These are phyloP conservation scores for Avicennia marina DNA, from an alignment of 257 asterid species.

Conservation along the genomic window DNA sequence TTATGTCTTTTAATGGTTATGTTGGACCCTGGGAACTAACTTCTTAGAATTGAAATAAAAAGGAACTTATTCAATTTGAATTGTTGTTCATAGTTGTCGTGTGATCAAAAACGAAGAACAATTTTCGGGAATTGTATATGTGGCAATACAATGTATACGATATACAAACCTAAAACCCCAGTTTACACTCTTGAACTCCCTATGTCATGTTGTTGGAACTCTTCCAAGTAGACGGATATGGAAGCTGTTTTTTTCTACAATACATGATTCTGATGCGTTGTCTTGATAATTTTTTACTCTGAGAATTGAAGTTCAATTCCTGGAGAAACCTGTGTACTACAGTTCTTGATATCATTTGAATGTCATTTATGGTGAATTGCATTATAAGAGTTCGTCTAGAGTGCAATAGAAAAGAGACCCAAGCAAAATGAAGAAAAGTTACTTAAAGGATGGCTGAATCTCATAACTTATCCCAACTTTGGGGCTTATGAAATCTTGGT, in stretches of 20 bases:
- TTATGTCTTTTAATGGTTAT: neutral
- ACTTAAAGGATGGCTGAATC: neutral
- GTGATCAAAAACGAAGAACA: neutral
- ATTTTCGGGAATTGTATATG: too few species aligned
- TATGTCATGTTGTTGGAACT: neutral
- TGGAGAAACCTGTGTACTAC: neutral
- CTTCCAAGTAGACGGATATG: neutral
- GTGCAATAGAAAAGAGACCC: too few species aligned
- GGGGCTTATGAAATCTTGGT: neutral
- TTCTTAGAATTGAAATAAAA: neutral
- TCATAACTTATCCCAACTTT: too few species aligned
- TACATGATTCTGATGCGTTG: neutral
- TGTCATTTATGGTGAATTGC: neutral
- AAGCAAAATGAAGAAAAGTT: too few species aligned
- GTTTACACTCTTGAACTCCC: neutral
- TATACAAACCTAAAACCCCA: neutral
- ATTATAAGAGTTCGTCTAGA: neutral
- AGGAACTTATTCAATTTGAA: neutral
- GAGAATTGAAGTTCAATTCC: neutral
- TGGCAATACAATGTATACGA: neutral
- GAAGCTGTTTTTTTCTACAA: neutral
- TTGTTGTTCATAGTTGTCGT: too few species aligned
- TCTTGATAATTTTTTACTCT: neutral
- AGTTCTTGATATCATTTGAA: too few species aligned
- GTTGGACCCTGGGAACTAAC: conserved; percentile 11